Base-by-base conservation (phyloP, 352 stramenopile genomes). In the Plasmopara halstedii region DNA sequence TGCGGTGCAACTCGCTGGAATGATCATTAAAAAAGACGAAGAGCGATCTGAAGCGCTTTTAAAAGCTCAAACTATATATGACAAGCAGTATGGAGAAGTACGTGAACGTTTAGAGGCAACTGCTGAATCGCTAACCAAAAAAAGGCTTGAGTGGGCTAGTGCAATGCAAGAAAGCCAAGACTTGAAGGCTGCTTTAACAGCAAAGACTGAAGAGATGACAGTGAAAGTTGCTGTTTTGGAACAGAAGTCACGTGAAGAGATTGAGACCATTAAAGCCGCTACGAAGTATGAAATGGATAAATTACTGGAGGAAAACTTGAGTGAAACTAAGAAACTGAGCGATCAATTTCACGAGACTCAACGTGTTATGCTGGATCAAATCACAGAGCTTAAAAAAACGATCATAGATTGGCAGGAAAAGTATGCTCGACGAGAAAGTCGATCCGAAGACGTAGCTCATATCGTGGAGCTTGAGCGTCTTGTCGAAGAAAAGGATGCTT, bases 381-480 rank as follows among this genome's bases (percentile, higher is more conserved):
- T 75, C 7, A 27, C 42, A 2, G 39, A 57, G n/a, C 58, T 91
- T 1, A 64, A 78, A 31, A 52, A 53, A 4, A 52, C 59, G 1
- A 53, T 85, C 11, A 20, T 20, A 2, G 67, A 84, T 18, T 88
- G 76, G 77, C 68, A 87, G 35, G 57, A 67, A 19, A 66, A 62
- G 39, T 88, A 85, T 41, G 59, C 53, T 7, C 50, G 61, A 36
- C 76, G 79, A 19, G 76, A 88, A 44, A 85, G 69, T 22, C 74
- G 79, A 0, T 35, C 52, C 0, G 88, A 97, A 45, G 88, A 97
- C 50, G 56, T 96, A 6, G 62, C 61, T 26, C 71, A 75, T 10
- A 96, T 97, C 32, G 57, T 64, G 8, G 56, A 83, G 36, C 62
- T 96, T 2, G 76, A 90, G 45, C 60, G 64, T 1, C 31, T 62